Base-by-base conservation (phyloP, 73 alveolate genomes). In the Paramecium tetraurelia region DNA sequence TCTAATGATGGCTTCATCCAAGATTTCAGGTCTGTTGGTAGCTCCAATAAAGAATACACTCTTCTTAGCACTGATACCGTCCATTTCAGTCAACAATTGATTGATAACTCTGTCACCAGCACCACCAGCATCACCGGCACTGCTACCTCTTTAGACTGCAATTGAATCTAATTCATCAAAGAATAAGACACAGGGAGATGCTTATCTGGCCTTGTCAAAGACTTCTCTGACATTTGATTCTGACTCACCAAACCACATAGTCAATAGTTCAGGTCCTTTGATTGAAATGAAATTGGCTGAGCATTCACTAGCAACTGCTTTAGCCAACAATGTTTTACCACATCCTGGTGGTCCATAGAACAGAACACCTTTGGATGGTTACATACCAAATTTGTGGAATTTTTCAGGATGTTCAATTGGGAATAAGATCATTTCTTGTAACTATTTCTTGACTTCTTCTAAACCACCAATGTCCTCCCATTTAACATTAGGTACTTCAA, bases 381-480 rank as follows among this genome's bases (percentile, higher is more conserved):
- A 71, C 95, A 96, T 98, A 94, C 97, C 97, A 46, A 94, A 94
- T 86, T 94, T 94, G 58, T 92, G 93, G 95, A 94, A 94, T 89
- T 94, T 94, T 85, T 92, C 97, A 18, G 99, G 99, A 92, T 98
- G 99, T 83, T 98, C 99, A 92, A 98, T 96, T 72, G 99, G 99
- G 94, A 96, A 97, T 63, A 98, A 93, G 86, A 98, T 98, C 98
- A 97, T 96, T 94, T 98, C 99, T 95, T 97, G 97, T 59, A 98
- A 93, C 86, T 96, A 68, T 89, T 96, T 95, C 97, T 98, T 98
- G 48, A 95, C 97, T 59, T 98, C 99, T 93, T 97, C 99, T 86
- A 97, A 95, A 53, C 99, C 99, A n/a, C 99, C 99, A 72, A 98
- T 98, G 93, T 98, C 99, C 76, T 97, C 99, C 99, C 99, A 97